A percentile compares a stretch with the other conserved stretches of the same genome.
Conservation (phyloP, 441 rosid genomes). For the Sinapis alba region DNA sequence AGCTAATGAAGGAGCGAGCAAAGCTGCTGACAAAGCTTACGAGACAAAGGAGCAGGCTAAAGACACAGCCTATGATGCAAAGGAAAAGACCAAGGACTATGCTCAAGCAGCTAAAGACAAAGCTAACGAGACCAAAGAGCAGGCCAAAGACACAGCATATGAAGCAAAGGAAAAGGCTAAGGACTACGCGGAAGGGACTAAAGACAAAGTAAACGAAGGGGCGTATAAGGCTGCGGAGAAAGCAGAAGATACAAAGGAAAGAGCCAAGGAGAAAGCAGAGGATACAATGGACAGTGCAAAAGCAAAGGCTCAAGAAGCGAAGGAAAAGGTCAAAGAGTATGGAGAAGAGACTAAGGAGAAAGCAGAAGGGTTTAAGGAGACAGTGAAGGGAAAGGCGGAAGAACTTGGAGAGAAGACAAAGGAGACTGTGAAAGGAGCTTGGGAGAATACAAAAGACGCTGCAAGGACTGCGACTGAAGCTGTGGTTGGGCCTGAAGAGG, state of each 20-base stretch:
- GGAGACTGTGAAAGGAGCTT: constrained; percentile 55
- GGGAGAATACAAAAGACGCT: constrained; percentile 57
- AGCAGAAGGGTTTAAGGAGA: constrained; percentile 42
- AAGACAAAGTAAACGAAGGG: constrained; percentile 33
- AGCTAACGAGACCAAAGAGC: constrained; percentile 45
- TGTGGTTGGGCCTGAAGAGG: constrained; percentile 56
- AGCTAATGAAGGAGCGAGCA: constrained; percentile 45
- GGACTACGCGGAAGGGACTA: neutral
- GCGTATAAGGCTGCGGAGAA: constrained; percentile 32
- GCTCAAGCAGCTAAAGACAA: constrained; percentile 45
- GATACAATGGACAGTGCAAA: constrained; percentile 32
- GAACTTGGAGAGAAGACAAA: constrained; percentile 55
- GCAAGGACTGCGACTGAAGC: constrained; percentile 66
- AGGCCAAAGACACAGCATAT: neutral
- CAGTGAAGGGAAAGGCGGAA: constrained; percentile 41
- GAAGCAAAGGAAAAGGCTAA: neutral
- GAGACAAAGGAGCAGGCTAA: constrained; percentile 44
- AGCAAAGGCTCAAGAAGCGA: constrained; percentile 26
- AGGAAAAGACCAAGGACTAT: constrained; percentile 39
- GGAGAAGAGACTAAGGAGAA: constrained; percentile 43
- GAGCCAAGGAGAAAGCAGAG: constrained; percentile 26
- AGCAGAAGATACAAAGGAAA: constrained; percentile 29
- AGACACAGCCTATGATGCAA: constrained; percentile 42
- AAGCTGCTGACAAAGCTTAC: constrained; percentile 40
- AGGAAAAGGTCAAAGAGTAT: constrained; percentile 32